Conservation (phyloP, 305 asterid genomes). For the Euphrasia arctica region DNA sequence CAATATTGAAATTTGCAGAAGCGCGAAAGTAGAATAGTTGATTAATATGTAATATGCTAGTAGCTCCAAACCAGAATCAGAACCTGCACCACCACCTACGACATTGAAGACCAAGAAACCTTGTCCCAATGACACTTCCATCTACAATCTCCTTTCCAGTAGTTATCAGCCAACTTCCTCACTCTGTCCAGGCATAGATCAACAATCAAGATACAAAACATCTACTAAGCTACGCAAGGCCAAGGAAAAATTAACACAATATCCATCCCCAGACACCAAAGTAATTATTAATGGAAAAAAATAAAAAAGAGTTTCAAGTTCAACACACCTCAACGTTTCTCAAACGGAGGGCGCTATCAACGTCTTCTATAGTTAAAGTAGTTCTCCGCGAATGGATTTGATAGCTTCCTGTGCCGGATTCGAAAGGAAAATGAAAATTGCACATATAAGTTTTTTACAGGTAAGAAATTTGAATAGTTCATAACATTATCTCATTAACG, state of each 20-base stretch:
- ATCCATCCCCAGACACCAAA: slow-evolving; percentile 11
- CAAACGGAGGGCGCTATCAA: slow-evolving; percentile 84
- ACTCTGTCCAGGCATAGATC: slow-evolving; percentile 32
- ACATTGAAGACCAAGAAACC: slow-evolving; percentile 49
- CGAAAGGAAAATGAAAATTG: neutral
- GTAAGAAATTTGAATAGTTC: neutral
- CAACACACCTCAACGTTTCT: slow-evolving; percentile 84
- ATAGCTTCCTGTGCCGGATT: slow-evolving; percentile 73
- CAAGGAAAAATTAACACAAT: slow-evolving; percentile 12
- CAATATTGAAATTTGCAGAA: too few relatives aligned
- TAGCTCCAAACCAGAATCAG: too few relatives aligned
- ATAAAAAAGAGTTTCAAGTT: neutral
- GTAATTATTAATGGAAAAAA: neutral
- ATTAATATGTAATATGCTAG: too few relatives aligned
- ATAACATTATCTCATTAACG: neutral
- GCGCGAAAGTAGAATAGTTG: too few relatives aligned
- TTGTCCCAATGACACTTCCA: too few relatives aligned
- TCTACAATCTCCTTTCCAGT: slow-evolving; percentile 28
- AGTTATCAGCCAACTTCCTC: slow-evolving; percentile 55
- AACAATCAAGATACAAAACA: slow-evolving; percentile 27
- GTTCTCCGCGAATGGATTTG: slow-evolving; percentile 92
- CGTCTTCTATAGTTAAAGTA: slow-evolving; percentile 80
- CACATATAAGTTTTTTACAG: neutral
- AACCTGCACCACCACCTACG: slow-evolving; percentile 13
- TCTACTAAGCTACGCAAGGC: slow-evolving; percentile 10